Evolutionary conservation across 352 stramenopile genomes (phyloP).

Genomic region (Phytophthora tubulina): DNA sequence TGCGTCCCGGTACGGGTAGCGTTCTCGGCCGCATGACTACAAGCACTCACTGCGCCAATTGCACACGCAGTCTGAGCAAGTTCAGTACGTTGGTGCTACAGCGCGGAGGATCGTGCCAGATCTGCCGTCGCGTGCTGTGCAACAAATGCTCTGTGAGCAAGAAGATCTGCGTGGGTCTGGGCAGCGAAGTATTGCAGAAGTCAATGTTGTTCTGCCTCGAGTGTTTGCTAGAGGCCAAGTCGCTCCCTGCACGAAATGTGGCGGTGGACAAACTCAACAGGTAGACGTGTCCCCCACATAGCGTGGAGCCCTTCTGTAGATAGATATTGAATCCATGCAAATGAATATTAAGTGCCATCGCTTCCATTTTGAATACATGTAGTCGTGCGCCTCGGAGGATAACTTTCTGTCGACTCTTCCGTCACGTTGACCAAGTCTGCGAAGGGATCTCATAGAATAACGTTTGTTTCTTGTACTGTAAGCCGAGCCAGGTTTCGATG

Average conservation of each 20-base stretch:
- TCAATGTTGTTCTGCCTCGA: constrained; percentile 52
- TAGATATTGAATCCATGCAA: constrained; percentile 30
- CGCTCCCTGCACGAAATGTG: constrained; percentile 36
- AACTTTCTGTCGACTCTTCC: too few relatives aligned
- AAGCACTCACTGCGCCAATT: constrained; percentile 44
- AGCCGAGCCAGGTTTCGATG: not conserved
- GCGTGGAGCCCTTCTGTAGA: constrained; percentile 17
- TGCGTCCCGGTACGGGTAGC: constrained; percentile 19
- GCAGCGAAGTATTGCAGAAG: constrained; percentile 40
- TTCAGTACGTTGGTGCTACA: constrained; percentile 45
- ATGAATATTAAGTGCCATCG: constrained; percentile 20
- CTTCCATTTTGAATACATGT: not conserved
- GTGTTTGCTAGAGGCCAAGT: constrained; percentile 57
- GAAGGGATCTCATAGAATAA: not conserved
- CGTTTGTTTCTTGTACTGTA: too few relatives aligned
- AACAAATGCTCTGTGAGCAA: constrained; percentile 52
- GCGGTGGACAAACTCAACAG: constrained; percentile 38
- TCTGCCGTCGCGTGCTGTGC: constrained; percentile 49
- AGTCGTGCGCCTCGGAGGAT: not conserved
- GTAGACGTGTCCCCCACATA: constrained; percentile 12
- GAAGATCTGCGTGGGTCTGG: constrained; percentile 47
- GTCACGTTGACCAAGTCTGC: constrained; percentile 1
- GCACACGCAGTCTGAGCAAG: constrained; percentile 42
- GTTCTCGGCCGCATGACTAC: constrained; percentile 28
- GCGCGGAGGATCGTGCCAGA: constrained; percentile 42